Conservation (phyloP, 139 green algal genomes). For the Zygnema circumcarinatum region DNA sequence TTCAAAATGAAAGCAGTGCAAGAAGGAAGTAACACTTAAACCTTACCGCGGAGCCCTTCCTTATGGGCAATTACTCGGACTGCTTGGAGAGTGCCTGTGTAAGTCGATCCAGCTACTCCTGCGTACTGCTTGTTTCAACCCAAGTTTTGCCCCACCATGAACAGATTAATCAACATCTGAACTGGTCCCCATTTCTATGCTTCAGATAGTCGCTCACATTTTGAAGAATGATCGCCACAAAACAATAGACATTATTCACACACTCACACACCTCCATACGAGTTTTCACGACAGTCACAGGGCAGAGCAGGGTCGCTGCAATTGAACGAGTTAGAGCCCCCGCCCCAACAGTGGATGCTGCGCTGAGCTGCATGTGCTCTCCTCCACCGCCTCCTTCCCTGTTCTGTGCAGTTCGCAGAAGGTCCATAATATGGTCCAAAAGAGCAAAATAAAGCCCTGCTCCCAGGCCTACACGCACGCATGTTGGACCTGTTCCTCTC, state of each 20-base stretch:
- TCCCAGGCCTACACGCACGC: conserved; percentile 55
- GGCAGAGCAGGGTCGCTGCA: conserved; percentile 79
- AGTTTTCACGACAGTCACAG: conserved; percentile 95
- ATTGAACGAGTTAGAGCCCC: conserved; percentile 68
- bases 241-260: neutral
- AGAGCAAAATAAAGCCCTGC: conserved; percentile 63
- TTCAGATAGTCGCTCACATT: neutral
- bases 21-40: too few relatives aligned
- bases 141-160: too few relatives aligned
- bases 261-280: conserved; percentile 83
- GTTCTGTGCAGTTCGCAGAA: neutral
- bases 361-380: conserved; percentile 12
- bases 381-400: neutral
- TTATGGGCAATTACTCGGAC: neutral
- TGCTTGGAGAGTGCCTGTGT: neutral
- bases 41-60: neutral
- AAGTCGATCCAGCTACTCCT: neutral
- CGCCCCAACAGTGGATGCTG: conserved; percentile 17
- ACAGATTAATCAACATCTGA: too few relatives aligned
- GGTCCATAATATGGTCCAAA: conserved; percentile 42
- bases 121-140: conserved; percentile 2
- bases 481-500: conserved; percentile 56
- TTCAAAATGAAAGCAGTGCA: too few relatives aligned
- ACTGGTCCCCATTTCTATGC: neutral
- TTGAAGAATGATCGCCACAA: neutral